Conservation (phyloP, 164 flowering plant species). For the Berberis vulgaris region DNA sequence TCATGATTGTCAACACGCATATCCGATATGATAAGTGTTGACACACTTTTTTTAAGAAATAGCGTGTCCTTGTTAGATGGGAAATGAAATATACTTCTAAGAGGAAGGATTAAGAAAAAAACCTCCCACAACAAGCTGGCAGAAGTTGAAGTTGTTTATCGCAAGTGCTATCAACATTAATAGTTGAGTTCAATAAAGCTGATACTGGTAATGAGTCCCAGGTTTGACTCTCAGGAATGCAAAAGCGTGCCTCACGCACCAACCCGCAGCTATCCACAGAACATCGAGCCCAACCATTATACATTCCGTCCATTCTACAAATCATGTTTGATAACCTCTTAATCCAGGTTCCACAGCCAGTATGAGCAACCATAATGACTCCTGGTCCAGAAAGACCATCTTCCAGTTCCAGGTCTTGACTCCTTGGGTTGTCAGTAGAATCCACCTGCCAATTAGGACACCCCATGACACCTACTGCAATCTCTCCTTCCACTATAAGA, state of each 20-base stretch:
- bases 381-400: slow-evolving; percentile 27
- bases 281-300: slow-evolving; percentile 53
- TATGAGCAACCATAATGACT: slow-evolving; percentile 63
- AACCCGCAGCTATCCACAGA: slow-evolving; percentile 39
- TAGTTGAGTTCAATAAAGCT: slow-evolving; percentile 33
- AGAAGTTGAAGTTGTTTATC: slow-evolving; percentile 53
- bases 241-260: slow-evolving; percentile 50
- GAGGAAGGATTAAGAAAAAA: slow-evolving; percentile 1
- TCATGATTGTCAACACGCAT: too few relatives aligned
- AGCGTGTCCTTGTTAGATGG: neutral
- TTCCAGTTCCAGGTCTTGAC: slow-evolving; percentile 14
- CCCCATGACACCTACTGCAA: slow-evolving; percentile 83
- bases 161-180: slow-evolving; percentile 23
- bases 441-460: slow-evolving; percentile 75
- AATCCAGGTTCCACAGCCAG: slow-evolving; percentile 88
- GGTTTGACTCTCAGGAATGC: slow-evolving; percentile 78
- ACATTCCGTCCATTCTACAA: slow-evolving; percentile 4
- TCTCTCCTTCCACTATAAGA: slow-evolving; percentile 75
- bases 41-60: neutral
- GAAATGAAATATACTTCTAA: neutral
- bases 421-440: slow-evolving; percentile 11
- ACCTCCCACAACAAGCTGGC: slow-evolving; percentile 92
- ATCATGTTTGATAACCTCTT: slow-evolving; percentile 26
- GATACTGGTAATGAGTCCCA: slow-evolving; percentile 83
- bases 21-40: too few relatives aligned